Percentiles rank a stretch among this genome's conserved stretches.
Conservation (phyloP, 768 basidiomycete species). For the Boletus coccyginus region DNA sequence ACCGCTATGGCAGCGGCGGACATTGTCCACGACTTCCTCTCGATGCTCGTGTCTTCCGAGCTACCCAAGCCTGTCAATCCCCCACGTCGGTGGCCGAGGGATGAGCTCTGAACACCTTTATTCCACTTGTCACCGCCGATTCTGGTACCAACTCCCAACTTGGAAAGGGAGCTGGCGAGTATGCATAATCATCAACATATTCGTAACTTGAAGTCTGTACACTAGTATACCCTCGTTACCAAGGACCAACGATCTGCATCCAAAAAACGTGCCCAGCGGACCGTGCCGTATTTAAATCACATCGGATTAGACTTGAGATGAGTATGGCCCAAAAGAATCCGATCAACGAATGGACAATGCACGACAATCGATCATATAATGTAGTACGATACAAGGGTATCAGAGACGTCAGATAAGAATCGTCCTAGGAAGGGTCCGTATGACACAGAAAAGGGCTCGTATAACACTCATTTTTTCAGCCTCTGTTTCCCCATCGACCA, state of each 20-base stretch:
- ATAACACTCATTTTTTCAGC: constrained; percentile 9
- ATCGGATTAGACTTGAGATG: not conserved
- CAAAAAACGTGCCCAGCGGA: constrained; percentile 31
- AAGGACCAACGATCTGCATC: constrained; percentile 64
- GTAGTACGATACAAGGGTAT: constrained; percentile 27
- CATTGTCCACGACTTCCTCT: constrained; percentile 44
- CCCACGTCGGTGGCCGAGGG: constrained; percentile 11
- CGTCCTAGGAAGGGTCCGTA: constrained; percentile 18
- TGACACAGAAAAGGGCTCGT: not conserved
- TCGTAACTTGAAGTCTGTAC: not conserved
- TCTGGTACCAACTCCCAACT: not conserved
- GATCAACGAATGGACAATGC: not conserved
- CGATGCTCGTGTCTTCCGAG: constrained; percentile 33
- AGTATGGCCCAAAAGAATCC: not conserved
- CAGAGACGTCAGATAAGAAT: constrained; percentile 9
- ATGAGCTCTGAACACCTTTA: constrained; percentile 17
- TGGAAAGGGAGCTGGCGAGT: not conserved
- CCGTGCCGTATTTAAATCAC: not conserved
- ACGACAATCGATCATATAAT: not conserved
- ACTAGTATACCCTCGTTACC: not conserved
- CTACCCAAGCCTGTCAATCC: constrained; percentile 21
- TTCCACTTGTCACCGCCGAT: not conserved
- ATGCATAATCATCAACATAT: not conserved
- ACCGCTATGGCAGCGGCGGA: constrained; percentile 45
- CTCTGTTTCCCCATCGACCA: constrained; percentile 53